These are phyloP conservation scores for Aspergillus japonicus DNA, from an alignment of 2,329 filamentous ascomycete species.

Conservation along the genomic window DNA sequence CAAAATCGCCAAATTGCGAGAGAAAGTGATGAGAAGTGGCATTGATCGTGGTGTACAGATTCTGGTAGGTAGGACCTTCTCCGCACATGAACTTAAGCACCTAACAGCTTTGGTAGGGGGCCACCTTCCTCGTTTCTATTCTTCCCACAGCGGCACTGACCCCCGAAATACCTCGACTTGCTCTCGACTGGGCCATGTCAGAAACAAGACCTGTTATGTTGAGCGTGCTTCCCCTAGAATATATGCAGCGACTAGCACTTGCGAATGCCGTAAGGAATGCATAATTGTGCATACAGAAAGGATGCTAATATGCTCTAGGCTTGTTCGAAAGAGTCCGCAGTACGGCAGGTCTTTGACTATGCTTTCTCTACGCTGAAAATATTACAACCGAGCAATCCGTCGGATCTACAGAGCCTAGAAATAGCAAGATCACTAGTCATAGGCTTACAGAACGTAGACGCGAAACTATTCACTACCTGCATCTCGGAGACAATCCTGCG, in stretches of 20 bases:
- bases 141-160: constrained; percentile 25
- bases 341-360: constrained; percentile 25
- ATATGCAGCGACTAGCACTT: constrained; percentile 33
- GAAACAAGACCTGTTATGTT: constrained; percentile 23
- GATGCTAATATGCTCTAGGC: constrained; percentile 19
- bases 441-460: constrained; percentile 21
- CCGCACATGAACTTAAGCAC: neutral
- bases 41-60: constrained; percentile 32
- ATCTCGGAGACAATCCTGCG: constrained; percentile 14
- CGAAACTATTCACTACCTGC: constrained; percentile 9
- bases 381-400: neutral
- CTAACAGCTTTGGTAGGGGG: constrained; percentile 25
- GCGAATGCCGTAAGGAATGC: constrained; percentile 38
- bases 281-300: neutral
- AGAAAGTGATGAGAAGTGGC: constrained; percentile 35
- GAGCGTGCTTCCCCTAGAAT: constrained; percentile 22
- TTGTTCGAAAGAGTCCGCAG: constrained; percentile 21
- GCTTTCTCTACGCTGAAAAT: constrained; percentile 23
- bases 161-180: constrained; percentile 26
- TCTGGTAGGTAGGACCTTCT: constrained; percentile 29
- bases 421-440: constrained; percentile 26
- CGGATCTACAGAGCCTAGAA: constrained; percentile 19
- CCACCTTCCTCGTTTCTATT: constrained; percentile 32
- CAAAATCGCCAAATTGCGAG: constrained; percentile 40
- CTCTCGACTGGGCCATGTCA: constrained; percentile 27